A percentile compares a stretch with the other conserved stretches of the same genome.
These are phyloP conservation scores for Penicillium atrosanguineum DNA, from an alignment of 495 filamentous ascomycete species.

Conservation along the genomic window DNA sequence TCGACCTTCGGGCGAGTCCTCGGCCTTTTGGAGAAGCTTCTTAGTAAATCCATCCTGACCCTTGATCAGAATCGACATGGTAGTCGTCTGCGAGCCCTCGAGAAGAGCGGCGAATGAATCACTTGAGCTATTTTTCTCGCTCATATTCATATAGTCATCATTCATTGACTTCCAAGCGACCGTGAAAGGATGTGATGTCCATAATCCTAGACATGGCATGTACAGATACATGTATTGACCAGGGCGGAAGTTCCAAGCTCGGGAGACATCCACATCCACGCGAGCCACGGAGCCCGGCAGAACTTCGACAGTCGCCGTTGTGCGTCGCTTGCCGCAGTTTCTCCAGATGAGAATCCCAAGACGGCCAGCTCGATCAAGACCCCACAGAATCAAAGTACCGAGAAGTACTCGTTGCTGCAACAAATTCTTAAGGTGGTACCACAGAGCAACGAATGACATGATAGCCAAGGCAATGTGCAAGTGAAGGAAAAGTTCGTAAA, in stretches of 20 bases:
- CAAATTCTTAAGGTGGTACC: slow-evolving; percentile 52
- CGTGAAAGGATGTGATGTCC: slow-evolving; percentile 58
- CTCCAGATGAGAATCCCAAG: slow-evolving; percentile 55
- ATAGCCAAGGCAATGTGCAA: slow-evolving; percentile 50
- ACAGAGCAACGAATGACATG: slow-evolving; percentile 49
- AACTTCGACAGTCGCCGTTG: slow-evolving; percentile 50
- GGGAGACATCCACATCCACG: slow-evolving; percentile 48
- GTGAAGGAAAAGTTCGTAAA: slow-evolving; percentile 59
- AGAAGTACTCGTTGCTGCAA: slow-evolving; percentile 38
- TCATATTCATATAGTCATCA: slow-evolving; percentile 1
- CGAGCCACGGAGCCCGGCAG: slow-evolving; percentile 48
- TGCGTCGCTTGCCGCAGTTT: slow-evolving; percentile 46
- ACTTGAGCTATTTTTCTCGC: slow-evolving; percentile 31
- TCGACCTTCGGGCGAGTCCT: slow-evolving; percentile 33
- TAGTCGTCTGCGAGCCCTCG: slow-evolving; percentile 30
- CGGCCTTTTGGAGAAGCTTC: slow-evolving; percentile 46
- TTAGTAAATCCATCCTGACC: slow-evolving; percentile 54
- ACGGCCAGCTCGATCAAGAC: slow-evolving; percentile 51
- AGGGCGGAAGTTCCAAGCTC: slow-evolving; percentile 48
- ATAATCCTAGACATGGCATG: slow-evolving; percentile 47
- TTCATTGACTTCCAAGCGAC: slow-evolving; percentile 48
- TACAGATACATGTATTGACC: slow-evolving; percentile 59
- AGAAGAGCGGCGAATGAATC: slow-evolving; percentile 36
- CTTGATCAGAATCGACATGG: slow-evolving; percentile 53
- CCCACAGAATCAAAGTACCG: slow-evolving; percentile 40